A percentile compares a stretch with the other conserved stretches of the same genome.
Conservation (phyloP, 2,329 filamentous ascomycete genomes). For the Trichoderma gracile region DNA sequence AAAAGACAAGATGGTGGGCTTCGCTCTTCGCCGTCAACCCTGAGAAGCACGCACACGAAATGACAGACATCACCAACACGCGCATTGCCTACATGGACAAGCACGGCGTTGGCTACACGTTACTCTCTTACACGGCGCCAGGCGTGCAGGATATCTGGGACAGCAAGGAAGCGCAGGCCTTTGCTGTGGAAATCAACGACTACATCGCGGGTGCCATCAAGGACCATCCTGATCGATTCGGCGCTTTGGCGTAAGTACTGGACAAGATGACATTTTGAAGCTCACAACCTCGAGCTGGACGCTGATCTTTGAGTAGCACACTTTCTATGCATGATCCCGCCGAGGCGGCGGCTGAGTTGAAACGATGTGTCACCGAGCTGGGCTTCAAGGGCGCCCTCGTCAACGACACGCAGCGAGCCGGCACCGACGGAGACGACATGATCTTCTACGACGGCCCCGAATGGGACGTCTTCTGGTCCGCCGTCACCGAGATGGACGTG, state of each 20-base stretch:
- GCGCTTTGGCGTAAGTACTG: conserved; percentile 47
- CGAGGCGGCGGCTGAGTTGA: conserved; percentile 52
- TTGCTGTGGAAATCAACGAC: conserved; percentile 47
- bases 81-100: conserved; percentile 48
- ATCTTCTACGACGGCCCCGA: conserved; percentile 64
- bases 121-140: conserved; percentile 51
- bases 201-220: conserved; percentile 44
- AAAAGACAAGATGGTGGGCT: conserved; percentile 63
- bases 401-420: conserved; percentile 62
- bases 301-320: conserved; percentile 34
- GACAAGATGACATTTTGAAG: not conserved
- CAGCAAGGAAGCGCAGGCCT: conserved; percentile 42
- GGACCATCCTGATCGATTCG: conserved; percentile 43
- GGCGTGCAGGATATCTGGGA: conserved; percentile 51
- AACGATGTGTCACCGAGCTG: conserved; percentile 54
- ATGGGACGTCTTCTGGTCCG: conserved; percentile 64
- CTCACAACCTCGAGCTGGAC: not conserved
- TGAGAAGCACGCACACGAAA: conserved; percentile 59
- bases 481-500: conserved; percentile 59
- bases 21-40: conserved; percentile 59
- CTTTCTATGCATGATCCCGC: conserved; percentile 56
- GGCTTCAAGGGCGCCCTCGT: conserved; percentile 65
- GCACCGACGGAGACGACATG: conserved; percentile 58
- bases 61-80: conserved; percentile 44
- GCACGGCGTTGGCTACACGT: conserved; percentile 51